A percentile compares a stretch with the other conserved stretches of the same genome.
Evolutionary conservation across 768 basidiomycete species (phyloP).

Genomic region (Dendrothele bispora): DNA sequence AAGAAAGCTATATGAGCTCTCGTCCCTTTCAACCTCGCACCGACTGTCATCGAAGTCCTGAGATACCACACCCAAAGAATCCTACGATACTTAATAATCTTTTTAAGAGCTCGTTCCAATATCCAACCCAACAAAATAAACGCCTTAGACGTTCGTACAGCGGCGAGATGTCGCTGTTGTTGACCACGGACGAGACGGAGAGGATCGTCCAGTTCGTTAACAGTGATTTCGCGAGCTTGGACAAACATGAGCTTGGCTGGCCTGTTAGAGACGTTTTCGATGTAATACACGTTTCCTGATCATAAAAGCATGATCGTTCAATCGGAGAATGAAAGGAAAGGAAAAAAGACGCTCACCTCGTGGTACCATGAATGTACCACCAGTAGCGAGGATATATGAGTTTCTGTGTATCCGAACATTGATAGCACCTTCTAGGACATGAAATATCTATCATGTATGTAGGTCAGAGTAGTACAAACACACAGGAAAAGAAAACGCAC

Average conservation of each 20-base stretch:
- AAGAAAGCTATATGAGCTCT: slow-evolving; percentile 11
- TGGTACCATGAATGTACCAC: slow-evolving; percentile 89
- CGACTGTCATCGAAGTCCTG: slow-evolving; percentile 7
- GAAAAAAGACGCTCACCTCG: slow-evolving; percentile 54
- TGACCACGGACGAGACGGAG: slow-evolving; percentile 9
- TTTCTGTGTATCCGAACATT: slow-evolving; percentile 82
- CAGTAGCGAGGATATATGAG: slow-evolving; percentile 73
- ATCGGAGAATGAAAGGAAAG: neutral
- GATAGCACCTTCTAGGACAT: slow-evolving; percentile 86
- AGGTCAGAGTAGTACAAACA: slow-evolving; percentile 17
- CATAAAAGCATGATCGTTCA: neutral
- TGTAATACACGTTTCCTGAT: slow-evolving; percentile 72
- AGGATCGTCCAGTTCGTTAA: slow-evolving; percentile 20
- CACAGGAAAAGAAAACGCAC: slow-evolving; percentile 44
- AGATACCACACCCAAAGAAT: slow-evolving; percentile 5
- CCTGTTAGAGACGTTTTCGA: slow-evolving; percentile 62
- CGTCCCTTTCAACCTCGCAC: slow-evolving; percentile 7
- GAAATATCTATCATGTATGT: slow-evolving; percentile 42
- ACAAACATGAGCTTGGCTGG: slow-evolving; percentile 68
- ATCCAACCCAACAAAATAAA: slow-evolving; percentile 12
- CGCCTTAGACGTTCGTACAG: slow-evolving; percentile 8
- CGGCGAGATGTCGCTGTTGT: slow-evolving; percentile 3
- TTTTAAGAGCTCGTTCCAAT: slow-evolving; percentile 12
- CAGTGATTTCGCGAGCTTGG: slow-evolving; percentile 56
- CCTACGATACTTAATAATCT: slow-evolving; percentile 9